These are phyloP conservation scores for Lachnellula arida DNA, from an alignment of 2,329 filamentous ascomycete species.

Conservation along the genomic window DNA sequence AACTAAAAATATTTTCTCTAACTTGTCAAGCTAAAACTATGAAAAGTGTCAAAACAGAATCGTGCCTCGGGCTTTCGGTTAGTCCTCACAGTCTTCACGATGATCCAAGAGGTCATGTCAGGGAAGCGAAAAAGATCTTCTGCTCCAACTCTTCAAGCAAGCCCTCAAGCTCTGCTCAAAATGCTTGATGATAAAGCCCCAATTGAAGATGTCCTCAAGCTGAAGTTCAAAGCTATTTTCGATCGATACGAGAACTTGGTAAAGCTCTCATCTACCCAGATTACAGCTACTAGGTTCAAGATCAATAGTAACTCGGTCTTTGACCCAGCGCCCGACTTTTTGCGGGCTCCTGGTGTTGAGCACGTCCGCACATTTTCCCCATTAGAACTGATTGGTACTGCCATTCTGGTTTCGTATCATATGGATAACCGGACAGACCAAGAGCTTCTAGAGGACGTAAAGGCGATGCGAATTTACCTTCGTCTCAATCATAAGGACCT, in stretches of 20 bases:
- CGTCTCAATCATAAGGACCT: slow-evolving; percentile 32
- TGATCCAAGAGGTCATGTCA: slow-evolving; percentile 30
- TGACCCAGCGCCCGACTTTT: slow-evolving; percentile 26
- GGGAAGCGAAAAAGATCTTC: slow-evolving; percentile 8
- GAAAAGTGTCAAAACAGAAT: slow-evolving; percentile 31
- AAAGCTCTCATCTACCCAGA: slow-evolving; percentile 25
- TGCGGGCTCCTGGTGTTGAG: slow-evolving; percentile 21
- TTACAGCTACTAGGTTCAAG: slow-evolving; percentile 22
- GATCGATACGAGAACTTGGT: slow-evolving; percentile 30
- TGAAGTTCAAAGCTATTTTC: slow-evolving; percentile 30
- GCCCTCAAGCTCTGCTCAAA: slow-evolving; percentile 26
- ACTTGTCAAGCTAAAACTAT: slow-evolving; percentile 6
- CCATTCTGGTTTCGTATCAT: slow-evolving; percentile 30
- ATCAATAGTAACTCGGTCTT: slow-evolving; percentile 27
- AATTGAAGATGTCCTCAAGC: slow-evolving; percentile 28
- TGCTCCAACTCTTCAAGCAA: slow-evolving; percentile 28
- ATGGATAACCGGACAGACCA: slow-evolving; percentile 26
- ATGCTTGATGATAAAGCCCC: slow-evolving; percentile 29
- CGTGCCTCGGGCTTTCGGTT: slow-evolving; percentile 33
- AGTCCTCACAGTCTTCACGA: slow-evolving; percentile 33
- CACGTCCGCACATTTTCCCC: slow-evolving; percentile 34
- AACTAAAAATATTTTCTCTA: not conserved
- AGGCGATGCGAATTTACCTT: slow-evolving; percentile 30
- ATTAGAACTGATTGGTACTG: slow-evolving; percentile 32
- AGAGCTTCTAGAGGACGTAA: slow-evolving; percentile 32